These are phyloP conservation scores for Colletotrichum ledebouriae DNA, from an alignment of 2,329 filamentous ascomycete species.

Conservation along the genomic window DNA sequence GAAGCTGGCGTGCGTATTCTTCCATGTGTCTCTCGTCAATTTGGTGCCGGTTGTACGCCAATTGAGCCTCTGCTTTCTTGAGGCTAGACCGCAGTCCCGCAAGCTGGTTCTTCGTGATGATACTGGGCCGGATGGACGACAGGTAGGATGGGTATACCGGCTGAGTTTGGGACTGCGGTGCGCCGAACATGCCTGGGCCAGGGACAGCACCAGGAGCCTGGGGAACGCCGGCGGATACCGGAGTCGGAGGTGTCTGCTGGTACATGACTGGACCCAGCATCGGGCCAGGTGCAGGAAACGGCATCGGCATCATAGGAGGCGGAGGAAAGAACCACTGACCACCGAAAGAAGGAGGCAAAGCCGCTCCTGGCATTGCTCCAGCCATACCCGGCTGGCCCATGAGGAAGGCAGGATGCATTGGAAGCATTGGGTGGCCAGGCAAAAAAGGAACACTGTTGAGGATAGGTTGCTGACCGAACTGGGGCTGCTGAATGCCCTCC, in stretches of 20 bases:
- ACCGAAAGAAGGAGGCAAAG: constrained; percentile 33
- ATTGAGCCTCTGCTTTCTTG: constrained; percentile 69
- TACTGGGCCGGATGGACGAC: constrained; percentile 72
- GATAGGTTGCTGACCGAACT: constrained; percentile 45
- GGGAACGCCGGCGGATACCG: constrained; percentile 2
- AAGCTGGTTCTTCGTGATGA: constrained; percentile 72
- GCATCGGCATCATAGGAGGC: constrained; percentile 37
- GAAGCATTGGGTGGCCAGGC: constrained; percentile 26
- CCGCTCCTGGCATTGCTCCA: no score
- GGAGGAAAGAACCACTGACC: constrained; percentile 38
- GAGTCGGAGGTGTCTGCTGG: constrained; percentile 27
- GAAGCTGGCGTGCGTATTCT: constrained; percentile 56
- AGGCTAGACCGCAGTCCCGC: constrained; percentile 65
- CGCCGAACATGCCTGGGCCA: neutral
- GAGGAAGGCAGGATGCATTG: constrained; percentile 27
- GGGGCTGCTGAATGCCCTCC: constrained; percentile 46
- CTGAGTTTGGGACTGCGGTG: neutral
- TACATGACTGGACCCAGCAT: constrained; percentile 46
- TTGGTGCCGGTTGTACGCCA: constrained; percentile 73
- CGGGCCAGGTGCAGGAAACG: constrained; percentile 44
- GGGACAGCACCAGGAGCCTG: neutral
- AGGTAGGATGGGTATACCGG: constrained; percentile 45
- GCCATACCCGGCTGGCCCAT: constrained; percentile 20
- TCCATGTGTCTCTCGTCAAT: constrained; percentile 69
- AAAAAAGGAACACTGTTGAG: constrained; percentile 38